Base-by-base conservation (phyloP, 169 alveolate genomes). In the Eimeria tenella region DNA sequence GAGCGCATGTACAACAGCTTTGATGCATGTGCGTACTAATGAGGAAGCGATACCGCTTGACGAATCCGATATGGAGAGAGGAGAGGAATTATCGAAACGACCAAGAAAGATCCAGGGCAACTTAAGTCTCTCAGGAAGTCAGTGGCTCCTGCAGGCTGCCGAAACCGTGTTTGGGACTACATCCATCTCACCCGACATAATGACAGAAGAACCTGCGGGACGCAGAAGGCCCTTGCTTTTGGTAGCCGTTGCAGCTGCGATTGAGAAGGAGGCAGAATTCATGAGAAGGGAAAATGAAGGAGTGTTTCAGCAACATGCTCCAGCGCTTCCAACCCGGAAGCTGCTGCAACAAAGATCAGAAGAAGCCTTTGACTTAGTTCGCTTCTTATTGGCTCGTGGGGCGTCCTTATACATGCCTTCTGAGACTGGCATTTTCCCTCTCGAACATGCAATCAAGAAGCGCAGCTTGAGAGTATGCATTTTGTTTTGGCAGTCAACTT, bases 141-240 rank as follows among this genome's bases (percentile, higher is more conserved):
- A 19, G 75, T 83, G 90, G 90, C 90, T 83, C 60, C 60, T 83
- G 90, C 90, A 83, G 77, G 90, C 90, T 3, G 90, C 90, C 7
- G 90, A 83, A 13, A 60, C 70, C 52, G 79, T 83, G 31, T 42
- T 83, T 31, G 58, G 49, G 11, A 31, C 60, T 4, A 25, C 79
- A 3, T 83, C 90, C 7, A 52, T 83, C 71, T 60, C 90, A 49
- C 90, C 90, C 58, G 75, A 83, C 52, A 31, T 83, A 42, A 23
- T 56, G 90, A 83, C 90, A 21, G 90, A 83, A 23, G 90, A 83
- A 68, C 90, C 90, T 6, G 77, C 42, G 50, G 90, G 90, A 25
- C 63, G 58, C 42, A n/a, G 90, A 31, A 58, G 90, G 60, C 90
- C 90, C 63, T 75, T 83, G 9, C 25, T 83, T 42, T 17, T 83